A percentile compares a stretch with the other conserved stretches of the same genome.
Conservation (phyloP, 495 filamentous ascomycete species). For the Neohortaea acidophila region DNA sequence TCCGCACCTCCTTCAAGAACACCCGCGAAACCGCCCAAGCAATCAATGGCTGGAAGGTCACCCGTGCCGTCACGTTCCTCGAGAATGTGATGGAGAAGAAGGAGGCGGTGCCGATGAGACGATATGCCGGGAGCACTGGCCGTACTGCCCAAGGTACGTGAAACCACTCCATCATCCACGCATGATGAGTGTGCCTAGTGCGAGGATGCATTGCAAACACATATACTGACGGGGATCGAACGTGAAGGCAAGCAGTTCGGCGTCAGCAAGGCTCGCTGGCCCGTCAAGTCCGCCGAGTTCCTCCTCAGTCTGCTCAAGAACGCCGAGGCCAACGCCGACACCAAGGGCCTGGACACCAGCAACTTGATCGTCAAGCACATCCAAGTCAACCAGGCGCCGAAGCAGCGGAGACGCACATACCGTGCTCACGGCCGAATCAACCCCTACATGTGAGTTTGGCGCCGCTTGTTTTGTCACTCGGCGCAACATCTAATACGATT, state of each 20-base stretch:
- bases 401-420: conserved; percentile 95
- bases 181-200: neutral
- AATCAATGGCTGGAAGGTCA: conserved; percentile 97
- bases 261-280: conserved; percentile 94
- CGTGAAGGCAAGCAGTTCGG: conserved; percentile 86
- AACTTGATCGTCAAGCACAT: conserved; percentile 98
- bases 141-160: conserved; percentile 89
- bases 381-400: conserved; percentile 99
- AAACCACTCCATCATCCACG: neutral
- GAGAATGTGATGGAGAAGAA: conserved; percentile 90
- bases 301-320: conserved; percentile 95
- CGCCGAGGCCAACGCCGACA: conserved; percentile 96
- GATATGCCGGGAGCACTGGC: conserved; percentile 87
- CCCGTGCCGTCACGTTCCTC: conserved; percentile 84
- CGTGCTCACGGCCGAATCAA: conserved; percentile 69
- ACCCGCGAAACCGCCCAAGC: conserved; percentile 98
- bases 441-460: conserved; percentile 55
- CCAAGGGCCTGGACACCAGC: conserved; percentile 94
- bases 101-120: conserved; percentile 92
- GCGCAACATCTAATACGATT: neutral
- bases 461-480: neutral
- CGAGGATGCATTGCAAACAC: conserved; percentile 13
- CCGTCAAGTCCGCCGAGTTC: conserved; percentile 96
- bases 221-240: conserved; percentile 3
- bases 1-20: conserved; percentile 99